Base-by-base conservation (phyloP, 768 basidiomycete genomes). In the Gyrodon lividus region DNA sequence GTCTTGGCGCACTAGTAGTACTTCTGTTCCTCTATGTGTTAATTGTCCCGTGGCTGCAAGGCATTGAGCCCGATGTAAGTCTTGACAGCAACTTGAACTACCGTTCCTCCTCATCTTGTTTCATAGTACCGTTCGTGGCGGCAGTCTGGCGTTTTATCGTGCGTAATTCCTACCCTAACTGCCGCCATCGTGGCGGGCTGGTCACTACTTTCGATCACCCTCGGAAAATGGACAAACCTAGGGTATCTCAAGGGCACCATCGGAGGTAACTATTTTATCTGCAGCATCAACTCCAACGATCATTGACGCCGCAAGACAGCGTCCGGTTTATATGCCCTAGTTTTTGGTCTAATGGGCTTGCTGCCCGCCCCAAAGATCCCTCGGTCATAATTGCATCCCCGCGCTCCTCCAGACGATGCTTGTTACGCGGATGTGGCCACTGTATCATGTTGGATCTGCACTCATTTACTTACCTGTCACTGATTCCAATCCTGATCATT, bases 331-430 rank as follows among this genome's bases (percentile, higher is more conserved):
- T 91, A 90, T 58, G 81, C 81, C 7, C 73, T 89, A 37, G 72
- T 73, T 17, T 87, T 91, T 61, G 89, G 89, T n/a, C 66, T 89
- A 31, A 77, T 91, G 50, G 89, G 87, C 3, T 73, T 91, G 19
- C 70, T 90, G 46, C 86, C 87, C 13, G 78, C 79, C 22, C 87
- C 87, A 12, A 79, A 74, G 66, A 70, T 78, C 46, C 73, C 78
- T 74, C 70, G 72, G 17, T 59, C 63, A 33, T 74, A 54, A 66
- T 51, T 51, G 31, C 13, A 30, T 30, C 5, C 8, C 12, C 13
- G 20, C 22, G 20, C 2, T 2, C 17, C 20, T 41, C 13, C 40
- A 20, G 6, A 19, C 17, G 24, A n/a, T 19, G 30, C 3, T 44
- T 8, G 26, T 22, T 14, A 22, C 7, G 7, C 5, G 8, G 42